phyloP scores from a whole-genome alignment of 345 rosid genomes.

The Eucalyptus sp. region DNA sequence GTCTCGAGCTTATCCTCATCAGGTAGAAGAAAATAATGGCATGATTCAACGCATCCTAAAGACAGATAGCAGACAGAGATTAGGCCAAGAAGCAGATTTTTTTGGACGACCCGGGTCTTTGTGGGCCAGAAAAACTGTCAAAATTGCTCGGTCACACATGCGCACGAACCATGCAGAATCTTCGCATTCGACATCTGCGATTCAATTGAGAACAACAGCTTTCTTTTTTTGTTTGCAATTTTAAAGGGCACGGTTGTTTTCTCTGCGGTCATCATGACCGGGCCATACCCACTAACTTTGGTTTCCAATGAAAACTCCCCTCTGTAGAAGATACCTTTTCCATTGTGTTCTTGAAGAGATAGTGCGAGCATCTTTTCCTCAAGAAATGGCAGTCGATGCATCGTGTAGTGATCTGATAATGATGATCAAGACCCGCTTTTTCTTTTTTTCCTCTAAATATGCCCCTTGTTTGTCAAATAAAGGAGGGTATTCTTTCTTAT shows the following conservation, averaged over 20 bases:
- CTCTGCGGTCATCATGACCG: conserved; percentile 6
- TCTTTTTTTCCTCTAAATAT: neutral
- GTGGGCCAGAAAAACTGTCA: neutral
- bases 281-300: conserved; percentile 26
- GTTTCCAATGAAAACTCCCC: conserved; percentile 8
- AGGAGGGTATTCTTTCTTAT: neutral
- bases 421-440: neutral
- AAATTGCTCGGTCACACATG: neutral
- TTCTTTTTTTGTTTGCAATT: neutral
- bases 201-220: neutral
- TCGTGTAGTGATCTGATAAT: neutral
- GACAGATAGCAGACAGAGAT: neutral
- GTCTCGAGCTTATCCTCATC: neutral
- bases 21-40: neutral
- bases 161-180: neutral
- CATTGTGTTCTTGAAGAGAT: neutral
- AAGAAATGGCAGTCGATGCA: neutral
- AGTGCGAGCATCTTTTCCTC: neutral
- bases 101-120: neutral
- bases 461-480: neutral
- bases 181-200: neutral
- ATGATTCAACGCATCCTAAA: neutral
- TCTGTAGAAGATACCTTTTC: neutral
- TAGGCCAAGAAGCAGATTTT: neutral
- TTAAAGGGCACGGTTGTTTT: neutral